Percentiles rank a stretch among this genome's conserved stretches.
Conservation (phyloP, 352 stramenopile species). For the Pythium plurisporium region DNA sequence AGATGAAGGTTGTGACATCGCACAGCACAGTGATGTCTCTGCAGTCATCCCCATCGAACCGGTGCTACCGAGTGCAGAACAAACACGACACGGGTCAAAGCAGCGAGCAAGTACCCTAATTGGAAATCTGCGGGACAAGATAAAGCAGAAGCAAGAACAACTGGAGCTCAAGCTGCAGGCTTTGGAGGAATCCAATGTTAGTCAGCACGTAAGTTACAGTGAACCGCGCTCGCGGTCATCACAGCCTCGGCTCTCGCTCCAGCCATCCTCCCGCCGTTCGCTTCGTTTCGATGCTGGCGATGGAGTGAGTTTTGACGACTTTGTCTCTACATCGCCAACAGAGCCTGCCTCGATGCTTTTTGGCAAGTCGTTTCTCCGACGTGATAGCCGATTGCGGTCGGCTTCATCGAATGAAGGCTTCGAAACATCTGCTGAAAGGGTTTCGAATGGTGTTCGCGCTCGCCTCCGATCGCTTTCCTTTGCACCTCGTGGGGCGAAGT, state of each 20-base stretch:
- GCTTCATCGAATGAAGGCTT: slow-evolving; percentile 12
- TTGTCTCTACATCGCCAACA: slow-evolving; percentile 1
- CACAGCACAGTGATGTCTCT: too few relatives aligned
- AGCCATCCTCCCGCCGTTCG: slow-evolving; percentile 1
- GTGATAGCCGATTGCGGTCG: slow-evolving; percentile 16
- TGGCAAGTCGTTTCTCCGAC: background rate
- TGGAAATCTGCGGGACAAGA: slow-evolving; percentile 19
- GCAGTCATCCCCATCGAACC: too few relatives aligned
- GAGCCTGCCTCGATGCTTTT: background rate
- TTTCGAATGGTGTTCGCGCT: background rate
- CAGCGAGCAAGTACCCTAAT: slow-evolving; percentile 12
- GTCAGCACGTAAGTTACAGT: background rate
- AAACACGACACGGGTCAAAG: background rate
- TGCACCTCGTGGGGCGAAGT: slow-evolving; percentile 1
- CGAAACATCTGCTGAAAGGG: background rate
- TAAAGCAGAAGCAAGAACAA: slow-evolving; percentile 21
- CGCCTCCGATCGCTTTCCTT: slow-evolving; percentile 21
- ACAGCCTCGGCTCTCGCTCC: slow-evolving; percentile 8
- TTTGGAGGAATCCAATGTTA: background rate
- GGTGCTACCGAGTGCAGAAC: background rate
- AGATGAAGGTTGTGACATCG: too few relatives aligned
- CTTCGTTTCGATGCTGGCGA: background rate
- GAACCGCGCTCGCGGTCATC: background rate
- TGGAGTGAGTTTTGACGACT: slow-evolving; percentile 30
- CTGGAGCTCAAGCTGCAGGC: slow-evolving; percentile 20